Evolutionary conservation across 1,139 yeast species (phyloP).

Genomic region (Geotrichum restrictum): DNA sequence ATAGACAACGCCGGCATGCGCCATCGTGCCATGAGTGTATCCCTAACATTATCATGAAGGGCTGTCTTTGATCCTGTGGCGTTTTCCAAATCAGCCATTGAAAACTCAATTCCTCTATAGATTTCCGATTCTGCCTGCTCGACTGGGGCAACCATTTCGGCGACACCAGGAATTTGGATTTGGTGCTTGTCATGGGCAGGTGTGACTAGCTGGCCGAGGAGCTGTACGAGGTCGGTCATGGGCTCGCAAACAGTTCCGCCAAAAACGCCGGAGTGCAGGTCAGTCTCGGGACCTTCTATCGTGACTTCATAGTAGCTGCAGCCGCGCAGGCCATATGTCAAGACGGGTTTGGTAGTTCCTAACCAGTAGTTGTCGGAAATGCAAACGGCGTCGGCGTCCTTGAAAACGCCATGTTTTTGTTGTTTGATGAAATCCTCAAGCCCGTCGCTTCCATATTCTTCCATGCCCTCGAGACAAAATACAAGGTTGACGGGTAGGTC

Average conservation of each 20-base stretch:
- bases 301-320: conserved; percentile 84
- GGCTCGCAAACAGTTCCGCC: conserved; percentile 98
- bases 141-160: conserved; percentile 91
- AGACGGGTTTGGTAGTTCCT: conserved; percentile 92
- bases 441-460: conserved; percentile 93
- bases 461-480: conserved; percentile 98
- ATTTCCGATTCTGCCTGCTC: conserved; percentile 69
- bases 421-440: conserved; percentile 74
- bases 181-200: conserved; percentile 66
- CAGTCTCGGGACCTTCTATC: conserved; percentile 90
- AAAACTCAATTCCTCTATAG: conserved; percentile 82
- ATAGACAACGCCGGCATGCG: conserved; percentile 92
- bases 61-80: conserved; percentile 86
- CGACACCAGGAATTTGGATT: conserved; percentile 79
- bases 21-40: conserved; percentile 92
- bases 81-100: conserved; percentile 74
- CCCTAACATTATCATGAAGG: conserved; percentile 69
- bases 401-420: conserved; percentile 76
- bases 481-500: conserved; percentile 92
- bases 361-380: conserved; percentile 98
- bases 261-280: conserved; percentile 93
- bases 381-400: conserved; percentile 87
- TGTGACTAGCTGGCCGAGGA: conserved; percentile 66
- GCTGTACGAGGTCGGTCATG: conserved; percentile 82
- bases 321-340: conserved; percentile 97